These are phyloP conservation scores for Aspergillus sp. DNA, from an alignment of 2,329 filamentous ascomycete genomes.

Conservation along the genomic window DNA sequence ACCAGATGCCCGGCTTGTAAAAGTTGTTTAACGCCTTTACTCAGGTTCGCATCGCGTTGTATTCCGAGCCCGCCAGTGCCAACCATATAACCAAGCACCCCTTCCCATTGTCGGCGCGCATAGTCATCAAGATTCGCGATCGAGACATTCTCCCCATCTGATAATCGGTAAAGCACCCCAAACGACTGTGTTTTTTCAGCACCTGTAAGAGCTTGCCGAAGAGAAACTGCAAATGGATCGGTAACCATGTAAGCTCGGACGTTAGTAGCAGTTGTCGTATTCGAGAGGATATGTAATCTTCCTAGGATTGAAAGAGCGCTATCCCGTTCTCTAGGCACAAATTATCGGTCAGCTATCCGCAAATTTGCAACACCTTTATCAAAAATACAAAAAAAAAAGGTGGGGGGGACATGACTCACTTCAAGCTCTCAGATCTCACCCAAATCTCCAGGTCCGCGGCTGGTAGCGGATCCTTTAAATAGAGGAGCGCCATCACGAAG, in stretches of 20 bases:
- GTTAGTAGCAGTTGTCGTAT: conserved; percentile 59
- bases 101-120: conserved; percentile 88
- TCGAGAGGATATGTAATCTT: conserved; percentile 80
- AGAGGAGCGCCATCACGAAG: conserved; percentile 93
- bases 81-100: conserved; percentile 93
- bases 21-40: conserved; percentile 79
- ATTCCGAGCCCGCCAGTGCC: conserved; percentile 51
- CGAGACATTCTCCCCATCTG: conserved; percentile 64
- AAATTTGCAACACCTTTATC: not conserved
- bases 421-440: conserved; percentile 69
- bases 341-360: not conserved
- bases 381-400: too few species aligned
- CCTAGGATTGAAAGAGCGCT: conserved; percentile 78
- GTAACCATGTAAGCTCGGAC: conserved; percentile 74
- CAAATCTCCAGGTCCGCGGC: conserved; percentile 81
- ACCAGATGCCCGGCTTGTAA: conserved; percentile 80
- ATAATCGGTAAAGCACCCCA: conserved; percentile 73
- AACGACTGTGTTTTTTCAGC: conserved; percentile 85
- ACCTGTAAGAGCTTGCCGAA: conserved; percentile 84
- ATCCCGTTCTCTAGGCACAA: conserved; percentile 66
- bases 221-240: conserved; percentile 76
- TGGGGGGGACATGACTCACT: conserved; percentile 38
- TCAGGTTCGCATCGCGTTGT: conserved; percentile 55
- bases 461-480: conserved; percentile 77
- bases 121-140: conserved; percentile 77